A percentile compares a stretch with the other conserved stretches of the same genome.
Conservation (phyloP, 306 rosid species). For the Prunus mume region DNA sequence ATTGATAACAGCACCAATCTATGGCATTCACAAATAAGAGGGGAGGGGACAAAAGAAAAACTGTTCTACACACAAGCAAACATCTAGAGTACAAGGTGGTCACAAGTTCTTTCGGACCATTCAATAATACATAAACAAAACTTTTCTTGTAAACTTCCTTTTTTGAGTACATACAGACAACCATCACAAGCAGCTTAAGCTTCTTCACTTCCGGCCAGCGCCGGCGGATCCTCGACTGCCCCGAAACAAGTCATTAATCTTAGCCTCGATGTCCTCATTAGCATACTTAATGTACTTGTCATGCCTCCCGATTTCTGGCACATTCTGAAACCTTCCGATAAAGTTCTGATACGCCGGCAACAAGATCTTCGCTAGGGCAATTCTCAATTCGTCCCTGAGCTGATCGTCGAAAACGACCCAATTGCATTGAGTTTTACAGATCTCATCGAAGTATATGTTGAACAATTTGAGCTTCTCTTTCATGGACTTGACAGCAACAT, state of each 20-base stretch:
- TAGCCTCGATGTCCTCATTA: conserved; percentile 51
- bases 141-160: conserved; percentile 13
- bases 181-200: conserved; percentile 23
- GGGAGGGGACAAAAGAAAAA: not conserved
- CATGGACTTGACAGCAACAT: conserved; percentile 48
- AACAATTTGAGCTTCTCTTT: conserved; percentile 74
- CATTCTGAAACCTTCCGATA: conserved; percentile 50
- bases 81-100: conserved; percentile 18
- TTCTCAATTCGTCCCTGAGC: conserved; percentile 67
- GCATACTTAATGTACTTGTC: conserved; percentile 56
- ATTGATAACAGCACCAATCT: not conserved
- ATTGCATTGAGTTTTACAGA: conserved; percentile 58
- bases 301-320: conserved; percentile 57
- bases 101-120: conserved; percentile 22
- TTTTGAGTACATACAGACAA: conserved; percentile 36
- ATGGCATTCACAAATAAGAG: conserved; percentile 8
- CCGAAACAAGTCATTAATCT: conserved; percentile 52
- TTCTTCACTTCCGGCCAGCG: conserved; percentile 55
- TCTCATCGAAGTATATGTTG: conserved; percentile 62
- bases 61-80: conserved; percentile 16
- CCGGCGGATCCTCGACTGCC: conserved; percentile 56
- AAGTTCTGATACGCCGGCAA: conserved; percentile 72
- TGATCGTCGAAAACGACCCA: conserved; percentile 77
- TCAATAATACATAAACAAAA: conserved; percentile 23
- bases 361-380: conserved; percentile 50